Conservation (phyloP, 371 early-diverging fungal species). For the Mortierella sp. region DNA sequence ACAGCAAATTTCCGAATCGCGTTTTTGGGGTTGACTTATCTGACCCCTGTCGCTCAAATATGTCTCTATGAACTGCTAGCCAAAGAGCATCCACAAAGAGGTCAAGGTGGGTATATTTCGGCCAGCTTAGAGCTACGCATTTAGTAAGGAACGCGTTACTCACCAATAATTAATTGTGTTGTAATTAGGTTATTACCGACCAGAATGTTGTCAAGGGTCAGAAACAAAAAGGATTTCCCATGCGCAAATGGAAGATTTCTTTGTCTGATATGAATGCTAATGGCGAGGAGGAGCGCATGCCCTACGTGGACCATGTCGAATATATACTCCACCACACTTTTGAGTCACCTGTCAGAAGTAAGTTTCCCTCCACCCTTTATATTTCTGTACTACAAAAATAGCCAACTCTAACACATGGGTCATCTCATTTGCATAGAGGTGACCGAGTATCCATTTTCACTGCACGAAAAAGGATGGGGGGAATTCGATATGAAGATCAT, state of each 20-base stretch:
- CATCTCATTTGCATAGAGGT: conserved; percentile 59
- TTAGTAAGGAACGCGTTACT: not conserved
- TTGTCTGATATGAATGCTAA: conserved; percentile 62
- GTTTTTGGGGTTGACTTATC: not conserved
- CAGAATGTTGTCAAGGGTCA: conserved; percentile 57
- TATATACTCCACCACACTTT: conserved; percentile 82
- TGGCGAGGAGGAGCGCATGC: conserved; percentile 64
- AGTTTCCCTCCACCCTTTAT: conserved; percentile 3
- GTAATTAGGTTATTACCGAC: conserved; percentile 44
- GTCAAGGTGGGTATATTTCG: conserved; percentile 33
- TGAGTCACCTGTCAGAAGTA: conserved; percentile 73
- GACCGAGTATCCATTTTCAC: conserved; percentile 68
- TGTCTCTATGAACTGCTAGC: not conserved
- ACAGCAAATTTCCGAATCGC: too few relatives aligned
- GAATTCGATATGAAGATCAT: conserved; percentile 77
- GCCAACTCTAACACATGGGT: too few relatives aligned
- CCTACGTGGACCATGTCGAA: conserved; percentile 76
- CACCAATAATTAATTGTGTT: not conserved
- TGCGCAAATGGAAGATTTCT: conserved; percentile 71
- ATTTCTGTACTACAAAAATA: too few relatives aligned
- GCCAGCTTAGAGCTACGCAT: not conserved
- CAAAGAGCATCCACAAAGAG: conserved; percentile 39
- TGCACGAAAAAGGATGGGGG: conserved; percentile 81
- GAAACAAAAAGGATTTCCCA: conserved; percentile 62
- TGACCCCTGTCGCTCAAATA: not conserved